Base-by-base conservation (phyloP, 371 early-diverging fungal species). In the Mucor indicus region DNA sequence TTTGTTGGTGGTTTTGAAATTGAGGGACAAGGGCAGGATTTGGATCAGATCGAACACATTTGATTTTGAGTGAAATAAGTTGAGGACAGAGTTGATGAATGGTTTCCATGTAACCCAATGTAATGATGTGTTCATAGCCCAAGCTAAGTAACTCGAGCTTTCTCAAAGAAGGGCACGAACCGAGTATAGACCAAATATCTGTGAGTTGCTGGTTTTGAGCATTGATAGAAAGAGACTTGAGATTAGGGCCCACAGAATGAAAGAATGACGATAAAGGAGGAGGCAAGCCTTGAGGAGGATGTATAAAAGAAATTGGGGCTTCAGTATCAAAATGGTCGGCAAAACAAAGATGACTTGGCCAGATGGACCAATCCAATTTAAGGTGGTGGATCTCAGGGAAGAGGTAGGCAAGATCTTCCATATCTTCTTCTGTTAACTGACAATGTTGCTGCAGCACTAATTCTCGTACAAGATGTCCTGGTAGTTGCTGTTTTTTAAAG, bases 51-150 rank as follows among this genome's bases (percentile, higher is more conserved):
- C 46, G 29, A 19, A 19, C 31, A 20, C 51, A 51, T 21, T 57
- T 46, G 20, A 57, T 46, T 10, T 15, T 13, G 2, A 57, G n/a
- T 0, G 30, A 24, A 4, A 21, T 31, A 12, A 57, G 21, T 4
- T 41, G 42, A 15, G 57, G 57, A 21, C 57, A 57, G 10, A 24
- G 15, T 17, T 32, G 44, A 42, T 57, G 57, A 20, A 57, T 36
- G n/a, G 31, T 32, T 24, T 57, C 57, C 7, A 57, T 11, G 24
- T 57, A 57, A 2, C 43, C 47, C 15, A 57, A 13, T 7, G 51
- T 51, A 15, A 57, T 40, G 30, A 51, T 35, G 17, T 57, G 47
- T 24, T 51, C 51, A 25, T 46, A 22, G 5, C 51, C 46, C 15
- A 51, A 21, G 4, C 49, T 55, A 3, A 17, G n/a, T 1, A 57